A percentile compares a stretch with the other conserved stretches of the same genome.
These are phyloP conservation scores for Ustilago nuda DNA, from an alignment of 1,284 basidiomycete genomes.

Conservation along the genomic window DNA sequence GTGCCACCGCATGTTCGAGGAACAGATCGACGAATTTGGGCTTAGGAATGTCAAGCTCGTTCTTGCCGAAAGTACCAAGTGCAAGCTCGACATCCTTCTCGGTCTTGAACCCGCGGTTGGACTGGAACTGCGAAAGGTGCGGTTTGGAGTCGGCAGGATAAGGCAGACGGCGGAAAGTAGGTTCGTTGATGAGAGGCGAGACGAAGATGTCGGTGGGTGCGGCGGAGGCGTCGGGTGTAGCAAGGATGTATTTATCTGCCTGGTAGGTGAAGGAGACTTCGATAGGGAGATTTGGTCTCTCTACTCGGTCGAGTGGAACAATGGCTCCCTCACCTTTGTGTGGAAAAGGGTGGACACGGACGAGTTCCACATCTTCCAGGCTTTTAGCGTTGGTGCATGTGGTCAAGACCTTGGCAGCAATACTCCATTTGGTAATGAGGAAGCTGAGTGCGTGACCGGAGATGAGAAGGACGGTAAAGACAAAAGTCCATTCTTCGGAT, in stretches of 20 bases:
- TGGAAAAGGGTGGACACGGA: slow-evolving; percentile 84
- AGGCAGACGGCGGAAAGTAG: slow-evolving; percentile 83
- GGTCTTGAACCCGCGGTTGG: slow-evolving; percentile 72
- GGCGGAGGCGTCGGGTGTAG: slow-evolving; percentile 70
- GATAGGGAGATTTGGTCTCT: slow-evolving; percentile 66
- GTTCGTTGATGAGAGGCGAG: slow-evolving; percentile 70
- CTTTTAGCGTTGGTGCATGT: slow-evolving; percentile 72
- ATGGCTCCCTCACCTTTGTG: slow-evolving; percentile 94
- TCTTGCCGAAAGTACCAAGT: slow-evolving; percentile 63
- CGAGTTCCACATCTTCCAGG: slow-evolving; percentile 80
- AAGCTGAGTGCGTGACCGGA: slow-evolving; percentile 92
- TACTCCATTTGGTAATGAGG: slow-evolving; percentile 90
- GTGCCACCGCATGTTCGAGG: slow-evolving; percentile 68
- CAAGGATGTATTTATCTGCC: slow-evolving; percentile 89
- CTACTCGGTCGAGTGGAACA: slow-evolving; percentile 77
- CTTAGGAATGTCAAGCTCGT: slow-evolving; percentile 66
- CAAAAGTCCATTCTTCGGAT: slow-evolving; percentile 77
- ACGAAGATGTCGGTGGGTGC: slow-evolving; percentile 57
- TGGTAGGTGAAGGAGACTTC: slow-evolving; percentile 94
- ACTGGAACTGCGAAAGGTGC: slow-evolving; percentile 78
- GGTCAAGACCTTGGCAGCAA: slow-evolving; percentile 81
- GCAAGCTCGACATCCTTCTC: slow-evolving; percentile 61
- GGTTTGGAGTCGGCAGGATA: slow-evolving; percentile 87
- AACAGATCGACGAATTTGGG: slow-evolving; percentile 67
- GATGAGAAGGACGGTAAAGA: slow-evolving; percentile 86